Evolutionary conservation across 2,329 filamentous ascomycete species (phyloP), one percentile per base, ranked within the genome.

Genomic region (Pseudocercospora cruenta): DNA sequence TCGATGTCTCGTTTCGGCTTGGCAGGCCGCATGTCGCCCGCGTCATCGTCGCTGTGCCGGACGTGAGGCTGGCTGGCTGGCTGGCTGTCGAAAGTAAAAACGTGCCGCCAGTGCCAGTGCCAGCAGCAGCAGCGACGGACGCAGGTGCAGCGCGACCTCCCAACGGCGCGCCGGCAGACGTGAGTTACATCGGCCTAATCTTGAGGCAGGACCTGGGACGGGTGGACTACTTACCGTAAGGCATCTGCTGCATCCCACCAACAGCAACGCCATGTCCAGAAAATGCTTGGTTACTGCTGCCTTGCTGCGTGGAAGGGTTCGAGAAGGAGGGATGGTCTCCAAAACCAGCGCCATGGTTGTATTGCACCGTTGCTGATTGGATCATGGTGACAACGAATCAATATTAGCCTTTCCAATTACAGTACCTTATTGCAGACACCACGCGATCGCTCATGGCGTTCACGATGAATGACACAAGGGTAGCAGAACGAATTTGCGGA

Each of bases 1-100:
- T 39, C 36, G 43, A 60, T 53, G 39, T 58, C 54, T 55, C 53
- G 61, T 58, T 58, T 55, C 53, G 61, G 26, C 53, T 57, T 26
- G 24, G 24, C 26, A 57, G 53, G 24, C n/a, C n/a, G 7, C 53
- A 33, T 19, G 24, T 28, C 24, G 53, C 33, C 43, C 53, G 49
- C 5, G 21, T 55, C 43, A 64, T 58, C 36, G 24, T 26, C 12
- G 36, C 33, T 28, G 9, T n/a, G 53, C 62, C 47, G 24, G 33
- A 8, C 7, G 31, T 33, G 31, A 33, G 31, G 31, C 31, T 33
- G 31, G 31, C 31, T 9, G 31, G 31, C 31, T 39, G 36, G 36
- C 14, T 16, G 36, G n/a, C n/a, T n/a, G n/a, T 39, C 14, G 36
- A 39, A 39, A n/a, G 36, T 16, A 39, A 39, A 26, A 39, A n/a